Percentiles rank a stretch among this genome's conserved stretches.
Conservation (phyloP, 768 basidiomycete species). For the Pleurotus giganteus region DNA sequence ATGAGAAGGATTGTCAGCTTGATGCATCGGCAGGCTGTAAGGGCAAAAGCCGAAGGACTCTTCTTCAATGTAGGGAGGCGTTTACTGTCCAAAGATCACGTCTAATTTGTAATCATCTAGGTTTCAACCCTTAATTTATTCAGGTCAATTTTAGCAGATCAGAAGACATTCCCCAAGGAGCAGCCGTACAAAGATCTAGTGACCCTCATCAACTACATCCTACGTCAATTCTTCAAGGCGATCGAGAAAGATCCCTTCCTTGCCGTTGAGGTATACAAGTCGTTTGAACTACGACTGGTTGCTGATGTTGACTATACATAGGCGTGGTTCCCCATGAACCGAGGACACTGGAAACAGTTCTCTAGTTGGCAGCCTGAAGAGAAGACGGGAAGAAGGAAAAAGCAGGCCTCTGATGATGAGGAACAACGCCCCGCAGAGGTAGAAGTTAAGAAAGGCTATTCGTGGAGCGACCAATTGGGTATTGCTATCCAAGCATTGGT, state of each 20-base stretch:
- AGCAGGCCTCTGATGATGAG: slow-evolving; percentile 36
- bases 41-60: slow-evolving; percentile 88
- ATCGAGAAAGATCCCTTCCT: slow-evolving; percentile 83
- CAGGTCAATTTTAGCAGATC: slow-evolving; percentile 80
- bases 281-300: slow-evolving; percentile 5
- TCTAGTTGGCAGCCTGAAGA: slow-evolving; percentile 72
- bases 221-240: slow-evolving; percentile 94
- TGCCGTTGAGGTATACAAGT: slow-evolving; percentile 69
- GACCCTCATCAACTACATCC: slow-evolving; percentile 78
- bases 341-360: slow-evolving; percentile 81
- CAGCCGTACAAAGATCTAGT: slow-evolving; percentile 82
- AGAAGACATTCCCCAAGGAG: slow-evolving; percentile 74
- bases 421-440: slow-evolving; percentile 60
- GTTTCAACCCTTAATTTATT: slow-evolving; percentile 89
- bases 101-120: slow-evolving; percentile 38
- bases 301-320: slow-evolving; percentile 23
- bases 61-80: slow-evolving; percentile 81
- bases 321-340: slow-evolving; percentile 90
- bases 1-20: slow-evolving; percentile 90
- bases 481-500: slow-evolving; percentile 76
- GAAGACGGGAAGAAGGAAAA: slow-evolving; percentile 32
- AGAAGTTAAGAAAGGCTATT: slow-evolving; percentile 81
- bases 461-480: slow-evolving; percentile 87
- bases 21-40: slow-evolving; percentile 88
- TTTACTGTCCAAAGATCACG: background rate